Percentiles rank a stretch among this genome's conserved stretches.
Conservation (phyloP, 371 early-diverging fungal species). For the Cokeromyces recurvatus region DNA sequence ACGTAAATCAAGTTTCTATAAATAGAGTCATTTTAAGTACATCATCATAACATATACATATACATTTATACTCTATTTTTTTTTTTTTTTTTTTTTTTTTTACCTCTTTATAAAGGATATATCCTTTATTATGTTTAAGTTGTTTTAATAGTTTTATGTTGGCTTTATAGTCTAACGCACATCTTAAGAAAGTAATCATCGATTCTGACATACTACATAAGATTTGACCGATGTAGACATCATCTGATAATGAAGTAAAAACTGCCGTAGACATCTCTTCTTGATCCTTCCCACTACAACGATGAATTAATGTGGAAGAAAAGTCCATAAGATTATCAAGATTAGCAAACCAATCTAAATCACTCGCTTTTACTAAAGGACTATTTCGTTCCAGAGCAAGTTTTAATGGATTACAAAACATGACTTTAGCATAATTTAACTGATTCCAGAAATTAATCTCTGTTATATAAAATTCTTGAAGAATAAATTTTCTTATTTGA, state of each 20-base stretch:
- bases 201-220: slow-evolving; percentile 22
- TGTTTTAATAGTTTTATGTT: slow-evolving; percentile 21
- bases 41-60: background rate
- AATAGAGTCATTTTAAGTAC: background rate
- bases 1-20: slow-evolving; percentile 20
- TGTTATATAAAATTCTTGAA: slow-evolving; percentile 36
- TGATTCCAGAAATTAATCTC: slow-evolving; percentile 42
- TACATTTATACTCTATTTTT: background rate
- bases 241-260: background rate
- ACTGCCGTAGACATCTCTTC: slow-evolving; percentile 6
- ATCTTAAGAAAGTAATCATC: slow-evolving; percentile 28
- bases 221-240: slow-evolving; percentile 13
- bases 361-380: slow-evolving; percentile 10
- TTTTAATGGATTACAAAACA: slow-evolving; percentile 27
- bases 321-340: slow-evolving; percentile 23
- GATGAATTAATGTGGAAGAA: slow-evolving; percentile 22
- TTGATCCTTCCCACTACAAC: too few relatives aligned
- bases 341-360: slow-evolving; percentile 28
- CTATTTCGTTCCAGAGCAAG: slow-evolving; percentile 18
- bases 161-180: slow-evolving; percentile 32
- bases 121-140: slow-evolving; percentile 15
- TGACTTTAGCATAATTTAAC: slow-evolving; percentile 33
- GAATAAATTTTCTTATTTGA: slow-evolving; percentile 28
- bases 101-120: slow-evolving; percentile 22
- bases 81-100: too few relatives aligned